A percentile compares a stretch with the other conserved stretches of the same genome.
These are phyloP conservation scores for Gyromitra esculenta DNA, from an alignment of 2,329 filamentous ascomycete genomes.

Conservation along the genomic window DNA sequence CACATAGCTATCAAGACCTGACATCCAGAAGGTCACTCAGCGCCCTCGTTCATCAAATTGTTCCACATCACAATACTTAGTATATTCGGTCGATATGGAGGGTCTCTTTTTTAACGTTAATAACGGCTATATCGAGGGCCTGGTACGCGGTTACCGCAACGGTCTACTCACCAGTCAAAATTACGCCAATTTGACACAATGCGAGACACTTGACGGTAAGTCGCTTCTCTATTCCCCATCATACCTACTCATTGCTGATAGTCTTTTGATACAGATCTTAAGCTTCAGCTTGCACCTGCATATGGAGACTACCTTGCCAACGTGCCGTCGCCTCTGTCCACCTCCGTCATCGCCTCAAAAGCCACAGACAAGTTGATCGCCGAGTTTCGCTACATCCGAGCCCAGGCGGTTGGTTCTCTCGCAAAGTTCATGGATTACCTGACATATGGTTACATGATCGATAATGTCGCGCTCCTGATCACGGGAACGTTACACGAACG, in stretches of 20 bases:
- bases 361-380: conserved; percentile 98
- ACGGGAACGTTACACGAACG: conserved; percentile 97
- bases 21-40: not conserved
- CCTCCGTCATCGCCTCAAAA: conserved; percentile 90
- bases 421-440: conserved; percentile 97
- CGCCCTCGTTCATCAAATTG: conserved; percentile 15
- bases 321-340: conserved; percentile 95
- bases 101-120: conserved; percentile 94
- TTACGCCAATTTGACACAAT: conserved; percentile 96
- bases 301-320: conserved; percentile 97
- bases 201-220: conserved; percentile 94
- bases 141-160: conserved; percentile 96
- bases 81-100: conserved; percentile 71
- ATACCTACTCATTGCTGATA: conserved; percentile 37
- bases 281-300: conserved; percentile 93
- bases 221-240: conserved; percentile 9
- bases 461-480: conserved; percentile 97
- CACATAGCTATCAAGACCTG: too few species aligned
- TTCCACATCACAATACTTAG: not conserved
- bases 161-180: conserved; percentile 86
- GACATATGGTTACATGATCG: conserved; percentile 99
- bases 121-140: conserved; percentile 95
- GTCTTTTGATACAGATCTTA: conserved; percentile 75
- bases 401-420: conserved; percentile 89
- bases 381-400: conserved; percentile 95